A percentile compares a stretch with the other conserved stretches of the same genome.
Evolutionary conservation across 2,329 filamentous ascomycete genomes (phyloP).

Genomic region (Fusarium nurragi): DNA sequence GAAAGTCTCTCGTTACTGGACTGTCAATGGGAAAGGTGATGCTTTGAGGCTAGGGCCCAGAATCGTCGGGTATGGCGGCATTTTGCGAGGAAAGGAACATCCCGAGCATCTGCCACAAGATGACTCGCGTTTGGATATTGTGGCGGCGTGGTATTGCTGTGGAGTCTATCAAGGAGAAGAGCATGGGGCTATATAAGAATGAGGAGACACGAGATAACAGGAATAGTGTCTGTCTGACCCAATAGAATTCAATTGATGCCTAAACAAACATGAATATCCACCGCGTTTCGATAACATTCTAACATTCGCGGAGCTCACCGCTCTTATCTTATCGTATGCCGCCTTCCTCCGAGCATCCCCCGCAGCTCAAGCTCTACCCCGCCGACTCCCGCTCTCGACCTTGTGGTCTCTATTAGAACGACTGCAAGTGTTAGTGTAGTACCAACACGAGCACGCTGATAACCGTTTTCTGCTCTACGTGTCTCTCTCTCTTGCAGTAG

Average conservation of each 20-base stretch:
- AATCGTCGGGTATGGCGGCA: conserved; percentile 42
- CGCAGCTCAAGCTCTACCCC: conserved; percentile 35
- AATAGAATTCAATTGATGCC: conserved; percentile 19
- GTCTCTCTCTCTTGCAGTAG: conserved; percentile 8
- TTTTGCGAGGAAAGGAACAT: conserved; percentile 7
- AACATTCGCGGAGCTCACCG: conserved; percentile 39
- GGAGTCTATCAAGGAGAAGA: conserved; percentile 1
- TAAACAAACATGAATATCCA: background rate
- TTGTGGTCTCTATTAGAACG: conserved; percentile 33
- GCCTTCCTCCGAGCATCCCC: conserved; percentile 35
- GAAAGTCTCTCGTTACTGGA: background rate
- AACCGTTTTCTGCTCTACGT: conserved; percentile 12
- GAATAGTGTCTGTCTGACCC: background rate
- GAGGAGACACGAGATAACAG: conserved; percentile 13
- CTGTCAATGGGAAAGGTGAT: conserved; percentile 15
- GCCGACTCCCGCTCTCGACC: conserved; percentile 25
- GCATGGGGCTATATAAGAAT: conserved; percentile 1
- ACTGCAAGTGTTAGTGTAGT: conserved; percentile 28
- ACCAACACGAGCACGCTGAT: conserved; percentile 19
- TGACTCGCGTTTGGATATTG: conserved; percentile 3
- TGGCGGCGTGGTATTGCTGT: too few relatives aligned
- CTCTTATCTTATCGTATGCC: conserved; percentile 46
- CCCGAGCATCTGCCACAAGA: conserved; percentile 29
- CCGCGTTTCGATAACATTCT: conserved; percentile 12
- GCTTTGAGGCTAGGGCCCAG: conserved; percentile 16